Percentiles rank a stretch among this genome's conserved stretches.
Evolutionary conservation across 495 filamentous ascomycete species (phyloP).

Genomic region (Clohesyomyces aquaticus): DNA sequence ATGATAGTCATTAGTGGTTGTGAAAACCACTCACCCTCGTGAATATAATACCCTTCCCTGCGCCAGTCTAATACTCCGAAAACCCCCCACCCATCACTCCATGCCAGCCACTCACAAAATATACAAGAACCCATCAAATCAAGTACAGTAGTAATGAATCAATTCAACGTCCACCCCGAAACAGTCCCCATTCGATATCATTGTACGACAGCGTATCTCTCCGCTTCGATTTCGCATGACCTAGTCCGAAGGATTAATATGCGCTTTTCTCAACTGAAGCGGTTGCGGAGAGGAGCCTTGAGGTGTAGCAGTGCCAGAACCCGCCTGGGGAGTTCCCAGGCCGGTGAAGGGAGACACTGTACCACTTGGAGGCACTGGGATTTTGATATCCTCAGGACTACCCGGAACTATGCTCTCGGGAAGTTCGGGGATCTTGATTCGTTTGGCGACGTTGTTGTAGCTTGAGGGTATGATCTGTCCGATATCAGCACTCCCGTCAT

Average conservation of each 20-base stretch:
- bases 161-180: neutral
- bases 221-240: neutral
- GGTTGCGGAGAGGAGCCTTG: slow-evolving; percentile 24
- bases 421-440: slow-evolving; percentile 75
- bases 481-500: slow-evolving; percentile 1
- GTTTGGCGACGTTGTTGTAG: slow-evolving; percentile 92
- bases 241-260: slow-evolving; percentile 37
- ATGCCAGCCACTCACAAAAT: neutral
- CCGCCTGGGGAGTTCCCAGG: slow-evolving; percentile 43
- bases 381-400: slow-evolving; percentile 81
- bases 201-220: neutral
- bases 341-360: slow-evolving; percentile 45
- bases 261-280: slow-evolving; percentile 27
- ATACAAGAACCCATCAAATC: neutral
- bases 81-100: neutral
- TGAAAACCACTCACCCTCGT: neutral
- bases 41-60: neutral
- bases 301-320: slow-evolving; percentile 24
- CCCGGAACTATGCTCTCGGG: slow-evolving; percentile 66
- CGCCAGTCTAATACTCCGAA: neutral
- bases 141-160: no score
- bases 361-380: slow-evolving; percentile 72
- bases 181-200: neutral
- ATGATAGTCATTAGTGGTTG: neutral
- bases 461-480: slow-evolving; percentile 88